phyloP scores from a whole-genome alignment of 2,329 filamentous ascomycete species.

The Curvularia lunata region DNA sequence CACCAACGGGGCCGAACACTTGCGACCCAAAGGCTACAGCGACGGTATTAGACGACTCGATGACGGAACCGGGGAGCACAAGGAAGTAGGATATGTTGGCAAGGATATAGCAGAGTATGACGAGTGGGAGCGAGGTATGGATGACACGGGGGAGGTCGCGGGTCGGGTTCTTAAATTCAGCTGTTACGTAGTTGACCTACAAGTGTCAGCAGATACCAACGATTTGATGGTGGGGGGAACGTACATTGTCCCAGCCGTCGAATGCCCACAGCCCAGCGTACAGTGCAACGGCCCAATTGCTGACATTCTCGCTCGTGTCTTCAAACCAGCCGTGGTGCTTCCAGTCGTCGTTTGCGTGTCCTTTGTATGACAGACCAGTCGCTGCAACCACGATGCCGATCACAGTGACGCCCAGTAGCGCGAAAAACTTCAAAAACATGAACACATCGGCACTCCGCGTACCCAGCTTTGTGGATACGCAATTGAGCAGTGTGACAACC shows the following conservation, averaged over 20 bases:
- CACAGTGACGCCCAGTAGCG: conserved; percentile 82
- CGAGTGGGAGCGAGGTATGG: conserved; percentile 93
- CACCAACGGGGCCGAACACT: conserved; percentile 85
- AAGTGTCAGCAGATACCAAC: conserved; percentile 23
- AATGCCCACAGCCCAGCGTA: conserved; percentile 98
- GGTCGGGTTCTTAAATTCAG: conserved; percentile 90
- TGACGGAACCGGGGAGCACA: conserved; percentile 78
- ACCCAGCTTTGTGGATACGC: conserved; percentile 85
- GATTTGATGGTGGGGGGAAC: conserved; percentile 35
- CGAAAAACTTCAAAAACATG: conserved; percentile 97
- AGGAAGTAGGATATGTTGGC: conserved; percentile 95
- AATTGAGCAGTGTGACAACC: conserved; percentile 83
- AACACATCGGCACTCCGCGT: conserved; percentile 88
- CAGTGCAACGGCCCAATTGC: conserved; percentile 88
- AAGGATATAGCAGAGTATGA: conserved; percentile 87
- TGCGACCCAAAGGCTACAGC: conserved; percentile 90
- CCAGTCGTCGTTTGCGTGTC: conserved; percentile 81
- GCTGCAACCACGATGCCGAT: conserved; percentile 87
- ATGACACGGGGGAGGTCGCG: conserved; percentile 93
- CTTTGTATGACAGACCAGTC: conserved; percentile 81
- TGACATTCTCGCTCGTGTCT: conserved; percentile 78
- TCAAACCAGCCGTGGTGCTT: conserved; percentile 88
- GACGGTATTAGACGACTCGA: conserved; percentile 92
- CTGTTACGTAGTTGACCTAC: conserved; percentile 95
- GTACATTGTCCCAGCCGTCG: conserved; percentile 97